Conservation (phyloP, 2,329 filamentous ascomycete species). For the Claviceps sorghi region DNA sequence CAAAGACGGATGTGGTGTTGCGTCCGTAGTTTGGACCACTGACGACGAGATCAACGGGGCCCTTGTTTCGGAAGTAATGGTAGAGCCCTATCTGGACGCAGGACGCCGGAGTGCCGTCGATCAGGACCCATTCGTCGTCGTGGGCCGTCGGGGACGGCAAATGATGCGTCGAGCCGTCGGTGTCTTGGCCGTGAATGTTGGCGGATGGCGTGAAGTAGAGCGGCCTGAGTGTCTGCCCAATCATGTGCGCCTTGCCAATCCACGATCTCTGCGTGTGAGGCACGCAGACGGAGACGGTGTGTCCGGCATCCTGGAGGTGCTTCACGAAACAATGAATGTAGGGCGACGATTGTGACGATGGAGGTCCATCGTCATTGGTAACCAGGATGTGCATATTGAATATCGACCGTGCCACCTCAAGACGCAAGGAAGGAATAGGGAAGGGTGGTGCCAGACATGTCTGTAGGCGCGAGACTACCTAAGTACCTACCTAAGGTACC, state of each 20-base stretch:
- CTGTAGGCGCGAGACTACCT: too few species aligned
- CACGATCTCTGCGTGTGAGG: conserved; percentile 87
- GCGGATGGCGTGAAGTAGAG: conserved; percentile 60
- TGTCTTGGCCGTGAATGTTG: conserved; percentile 24
- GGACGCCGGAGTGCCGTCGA: conserved; percentile 67
- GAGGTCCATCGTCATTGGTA: conserved; percentile 70
- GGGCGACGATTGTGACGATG: conserved; percentile 62
- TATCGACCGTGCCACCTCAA: background rate
- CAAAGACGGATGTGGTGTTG: conserved; percentile 69
- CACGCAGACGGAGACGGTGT: conserved; percentile 80
- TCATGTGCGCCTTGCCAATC: conserved; percentile 97
- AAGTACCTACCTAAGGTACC: too few species aligned
- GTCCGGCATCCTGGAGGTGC: conserved; percentile 58
- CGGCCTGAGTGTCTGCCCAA: conserved; percentile 74
- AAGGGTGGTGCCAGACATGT: background rate
- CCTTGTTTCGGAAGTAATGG: conserved; percentile 60
- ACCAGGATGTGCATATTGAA: conserved; percentile 46
- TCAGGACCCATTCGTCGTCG: conserved; percentile 65
- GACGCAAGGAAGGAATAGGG: too few species aligned
- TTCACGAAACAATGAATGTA: conserved; percentile 64
- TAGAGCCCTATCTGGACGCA: conserved; percentile 72
- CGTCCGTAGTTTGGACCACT: conserved; percentile 73
- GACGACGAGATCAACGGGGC: conserved; percentile 61
- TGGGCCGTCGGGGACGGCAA: conserved; percentile 36
- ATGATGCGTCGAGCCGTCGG: conserved; percentile 51